Conservation (phyloP, 371 early-diverging fungal species). For the Rhizopus microsporus region DNA sequence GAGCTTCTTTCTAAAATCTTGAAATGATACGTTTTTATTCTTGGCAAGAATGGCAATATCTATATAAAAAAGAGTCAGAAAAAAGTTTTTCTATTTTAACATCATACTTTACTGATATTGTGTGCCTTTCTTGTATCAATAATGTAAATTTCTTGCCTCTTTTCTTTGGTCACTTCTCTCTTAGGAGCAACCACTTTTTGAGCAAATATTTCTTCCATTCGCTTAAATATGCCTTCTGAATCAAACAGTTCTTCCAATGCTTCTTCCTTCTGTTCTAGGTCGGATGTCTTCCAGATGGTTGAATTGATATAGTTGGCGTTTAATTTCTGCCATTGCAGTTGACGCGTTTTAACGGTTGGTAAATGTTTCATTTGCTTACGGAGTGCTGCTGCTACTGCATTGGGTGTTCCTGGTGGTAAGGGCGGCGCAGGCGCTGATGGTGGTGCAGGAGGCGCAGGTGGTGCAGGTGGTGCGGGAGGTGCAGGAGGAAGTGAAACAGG, state of each 20-base stretch:
- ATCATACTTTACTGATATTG: constrained; percentile 66
- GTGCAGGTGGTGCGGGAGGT: constrained; percentile 16
- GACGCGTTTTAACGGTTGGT: constrained; percentile 75
- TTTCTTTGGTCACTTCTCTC: constrained; percentile 31
- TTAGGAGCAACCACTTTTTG: constrained; percentile 60
- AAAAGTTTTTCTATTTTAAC: not conserved
- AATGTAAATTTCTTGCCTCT: constrained; percentile 59
- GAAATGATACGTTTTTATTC: constrained; percentile 63
- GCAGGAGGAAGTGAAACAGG: not conserved
- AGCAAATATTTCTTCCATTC: constrained; percentile 76
- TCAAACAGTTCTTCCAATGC: constrained; percentile 48
- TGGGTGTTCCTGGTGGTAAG: constrained; percentile 3
- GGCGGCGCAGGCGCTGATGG: constrained; percentile 15
- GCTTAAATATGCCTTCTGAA: constrained; percentile 64
- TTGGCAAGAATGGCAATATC: constrained; percentile 74
- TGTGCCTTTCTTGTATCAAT: constrained; percentile 78
- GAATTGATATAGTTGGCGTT: constrained; percentile 58
- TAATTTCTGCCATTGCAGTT: constrained; percentile 86
- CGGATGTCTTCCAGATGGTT: constrained; percentile 54
- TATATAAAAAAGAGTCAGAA: constrained; percentile 17
- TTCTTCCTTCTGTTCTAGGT: constrained; percentile 41
- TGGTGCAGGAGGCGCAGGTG: constrained; percentile 15
- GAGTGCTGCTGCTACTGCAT: constrained; percentile 7
- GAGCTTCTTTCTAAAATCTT: constrained; percentile 65
- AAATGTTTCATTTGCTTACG: constrained; percentile 66